Conservation (phyloP, 139 green algal genomes). For the Chlamydomonas sphaeroides region DNA sequence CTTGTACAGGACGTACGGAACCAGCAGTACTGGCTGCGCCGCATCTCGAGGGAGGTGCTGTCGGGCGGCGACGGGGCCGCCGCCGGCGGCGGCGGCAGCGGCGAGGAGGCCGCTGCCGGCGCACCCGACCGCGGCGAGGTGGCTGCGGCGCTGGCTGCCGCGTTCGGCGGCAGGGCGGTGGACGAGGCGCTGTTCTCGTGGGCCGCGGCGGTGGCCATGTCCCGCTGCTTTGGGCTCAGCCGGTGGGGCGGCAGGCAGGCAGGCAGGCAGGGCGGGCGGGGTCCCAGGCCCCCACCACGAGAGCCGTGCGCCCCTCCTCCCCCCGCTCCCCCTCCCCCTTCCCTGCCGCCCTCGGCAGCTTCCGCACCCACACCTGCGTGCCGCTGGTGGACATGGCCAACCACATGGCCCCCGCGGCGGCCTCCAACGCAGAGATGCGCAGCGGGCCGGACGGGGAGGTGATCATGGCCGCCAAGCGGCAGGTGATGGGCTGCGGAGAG, state of each 20-base stretch:
- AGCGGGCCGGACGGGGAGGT: slow-evolving; percentile 27
- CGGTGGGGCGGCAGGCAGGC: no score
- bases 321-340: neutral
- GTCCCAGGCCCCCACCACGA: no score
- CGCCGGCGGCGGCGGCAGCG: no score
- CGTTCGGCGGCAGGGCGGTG: neutral
- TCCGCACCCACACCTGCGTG: slow-evolving; percentile 38
- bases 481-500: slow-evolving; percentile 41
- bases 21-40: slow-evolving; percentile 41
- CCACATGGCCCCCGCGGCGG: slow-evolving; percentile 10
- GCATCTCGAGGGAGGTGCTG: neutral
- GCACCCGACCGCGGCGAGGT: no score
- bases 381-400: slow-evolving; percentile 59
- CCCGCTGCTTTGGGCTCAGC: slow-evolving; percentile 53
- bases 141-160: neutral
- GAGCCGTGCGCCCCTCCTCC: neutral
- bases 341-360: neutral
- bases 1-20: slow-evolving; percentile 42
- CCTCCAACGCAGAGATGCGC: slow-evolving; percentile 48
- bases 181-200: slow-evolving; percentile 24
- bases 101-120: no score
- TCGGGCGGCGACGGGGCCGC: no score
- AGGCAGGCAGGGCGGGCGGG: no score
- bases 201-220: slow-evolving; percentile 58
- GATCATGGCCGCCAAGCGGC: slow-evolving; percentile 43